Conservation (phyloP, 345 rosid species). For the Mercurialis annua region DNA sequence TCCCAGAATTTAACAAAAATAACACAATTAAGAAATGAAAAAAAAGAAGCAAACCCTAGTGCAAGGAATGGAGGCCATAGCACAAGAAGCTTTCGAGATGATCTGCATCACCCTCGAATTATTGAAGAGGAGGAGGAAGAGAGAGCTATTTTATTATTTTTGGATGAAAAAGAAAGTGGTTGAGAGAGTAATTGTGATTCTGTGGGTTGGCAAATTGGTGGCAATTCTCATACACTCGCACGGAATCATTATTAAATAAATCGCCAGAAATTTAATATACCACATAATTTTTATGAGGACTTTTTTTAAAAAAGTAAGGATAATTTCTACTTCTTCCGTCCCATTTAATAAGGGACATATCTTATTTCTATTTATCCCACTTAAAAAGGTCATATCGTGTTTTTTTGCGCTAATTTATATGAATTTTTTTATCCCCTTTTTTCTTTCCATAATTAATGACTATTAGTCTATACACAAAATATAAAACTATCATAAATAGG, state of each 20-base stretch:
- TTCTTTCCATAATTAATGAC: too few relatives aligned
- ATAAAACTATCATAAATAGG: too few relatives aligned
- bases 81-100: constrained; percentile 73
- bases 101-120: constrained; percentile 42
- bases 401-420: too few relatives aligned
- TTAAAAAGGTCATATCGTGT: too few relatives aligned
- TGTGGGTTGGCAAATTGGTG: constrained; percentile 27
- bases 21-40: neutral
- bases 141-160: neutral
- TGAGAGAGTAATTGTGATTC: neutral
- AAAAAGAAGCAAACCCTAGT: constrained; percentile 44
- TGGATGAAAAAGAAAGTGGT: neutral
- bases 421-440: too few relatives aligned
- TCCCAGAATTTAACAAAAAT: constrained; percentile 4
- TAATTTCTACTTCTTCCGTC: too few relatives aligned
- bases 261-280: too few relatives aligned
- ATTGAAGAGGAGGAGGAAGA: neutral
- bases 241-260: constrained; percentile 1
- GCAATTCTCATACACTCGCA: constrained; percentile 11
- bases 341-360: too few relatives aligned
- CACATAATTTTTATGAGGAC: too few relatives aligned
- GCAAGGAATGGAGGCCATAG: constrained; percentile 71
- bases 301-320: neutral
- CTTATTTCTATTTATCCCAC: too few relatives aligned
- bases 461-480: too few relatives aligned